Conservation (phyloP, 2,329 filamentous ascomycete species). For the Allantophomopsis lycopodina region DNA sequence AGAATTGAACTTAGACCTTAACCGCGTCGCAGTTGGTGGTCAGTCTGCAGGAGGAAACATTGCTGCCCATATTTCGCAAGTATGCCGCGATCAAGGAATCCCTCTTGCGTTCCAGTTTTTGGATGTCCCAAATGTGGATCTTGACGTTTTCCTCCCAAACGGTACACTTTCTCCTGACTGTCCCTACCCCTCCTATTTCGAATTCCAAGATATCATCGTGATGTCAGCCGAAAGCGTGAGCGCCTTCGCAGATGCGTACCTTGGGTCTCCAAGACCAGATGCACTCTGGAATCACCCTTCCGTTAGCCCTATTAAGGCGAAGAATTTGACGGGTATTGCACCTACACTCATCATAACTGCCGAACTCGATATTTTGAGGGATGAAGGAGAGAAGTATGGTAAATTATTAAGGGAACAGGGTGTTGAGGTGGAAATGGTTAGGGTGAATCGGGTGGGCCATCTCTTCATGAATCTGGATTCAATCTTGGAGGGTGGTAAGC, state of each 20-base stretch:
- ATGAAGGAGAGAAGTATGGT: conserved; percentile 19
- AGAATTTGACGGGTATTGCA: conserved; percentile 13
- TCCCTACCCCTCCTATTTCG: conserved; percentile 7
- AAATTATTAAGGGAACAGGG: conserved; percentile 10
- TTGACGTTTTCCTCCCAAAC: neutral
- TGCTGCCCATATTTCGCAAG: neutral
- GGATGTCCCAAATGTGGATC: no score
- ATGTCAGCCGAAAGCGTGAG: conserved; percentile 7
- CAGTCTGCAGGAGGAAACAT: neutral
- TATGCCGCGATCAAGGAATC: no score
- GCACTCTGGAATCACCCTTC: conserved; percentile 5
- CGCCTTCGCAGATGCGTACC: conserved; percentile 7
- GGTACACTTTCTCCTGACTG: neutral
- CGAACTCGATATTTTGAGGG: conserved; percentile 21
- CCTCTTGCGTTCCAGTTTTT: no score
- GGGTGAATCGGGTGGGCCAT: no score
- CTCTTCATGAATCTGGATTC: no score
- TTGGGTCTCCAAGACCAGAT: conserved; percentile 3
- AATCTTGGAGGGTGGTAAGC: no score
- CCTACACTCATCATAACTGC: conserved; percentile 20
- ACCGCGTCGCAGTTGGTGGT: neutral
- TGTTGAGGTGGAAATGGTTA: conserved; percentile 8
- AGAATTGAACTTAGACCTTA: no score
- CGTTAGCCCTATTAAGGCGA: conserved; percentile 14
- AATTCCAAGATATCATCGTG: conserved; percentile 5